Base-by-base conservation (phyloP, 257 asterid genomes). In the Asclepias syriaca region DNA sequence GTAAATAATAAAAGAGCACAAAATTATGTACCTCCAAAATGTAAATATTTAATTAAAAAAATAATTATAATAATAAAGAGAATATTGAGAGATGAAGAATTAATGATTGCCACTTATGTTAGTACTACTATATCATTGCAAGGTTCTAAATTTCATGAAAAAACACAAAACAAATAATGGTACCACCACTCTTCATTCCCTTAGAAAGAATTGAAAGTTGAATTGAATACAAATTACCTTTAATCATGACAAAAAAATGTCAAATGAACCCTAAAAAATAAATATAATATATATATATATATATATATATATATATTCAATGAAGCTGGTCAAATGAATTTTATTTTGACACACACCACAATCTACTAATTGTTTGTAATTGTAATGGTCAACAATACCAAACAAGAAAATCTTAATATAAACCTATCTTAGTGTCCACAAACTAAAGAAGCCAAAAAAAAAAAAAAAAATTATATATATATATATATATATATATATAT, bases 331-430 rank as follows among this genome's bases (percentile, higher is more conserved):
- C 70, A 79, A 73, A 81, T 65, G 75, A 49, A 49, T 37, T 34
- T 72, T 76, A 15, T 50, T 4, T 73, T 59, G 63, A 63, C 63
- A 64, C 55, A 63, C 63, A 55, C 48, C 66, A 70, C 53, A 66
- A 34, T 51, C 61, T 66, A 27, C 10, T 40, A 6, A 40, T 40
- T 40, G 46, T 40, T 16, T 19, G 57, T n/a, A 27, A 90, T 87
- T 88, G 91, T 88, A 76, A 77, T 81, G 54, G 95, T 90, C 93
- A 88, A 90, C 85, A 84, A 69, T 50, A 12, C 19, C 16, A 50
- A 77, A 81, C 82, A 58, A 75, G 78, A 82, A 78, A 3, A 40
- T 70, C 76, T 78, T 37, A 72, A 85, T 78, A n/a, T n/a, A n/a
- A n/a, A n/a, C n/a, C n/a, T n/a, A n/a, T n/a, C n/a, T n/a, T n/a